These are phyloP conservation scores for Gaultheria prostrata DNA, from an alignment of 148 eudicot species.

Conservation along the genomic window DNA sequence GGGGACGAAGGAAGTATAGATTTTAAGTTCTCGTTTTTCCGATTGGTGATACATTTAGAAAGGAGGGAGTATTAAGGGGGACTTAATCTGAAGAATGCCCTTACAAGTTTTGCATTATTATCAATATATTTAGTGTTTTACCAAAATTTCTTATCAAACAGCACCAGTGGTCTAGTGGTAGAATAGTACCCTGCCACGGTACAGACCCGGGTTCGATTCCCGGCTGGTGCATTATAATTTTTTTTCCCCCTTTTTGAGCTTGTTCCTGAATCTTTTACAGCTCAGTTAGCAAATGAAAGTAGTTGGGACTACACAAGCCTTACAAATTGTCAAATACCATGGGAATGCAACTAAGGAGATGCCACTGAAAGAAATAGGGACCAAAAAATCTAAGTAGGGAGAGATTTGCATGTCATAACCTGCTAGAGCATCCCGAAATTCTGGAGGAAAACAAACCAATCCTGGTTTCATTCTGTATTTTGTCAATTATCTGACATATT, in stretches of 20 bases:
- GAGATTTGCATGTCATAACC: background rate
- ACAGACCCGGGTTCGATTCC: conserved; percentile 14
- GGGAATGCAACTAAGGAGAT: background rate
- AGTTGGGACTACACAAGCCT: no score
- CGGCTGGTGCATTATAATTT: background rate
- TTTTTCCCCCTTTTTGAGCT: no score
- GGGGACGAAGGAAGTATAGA: no score
- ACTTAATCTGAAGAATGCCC: no score
- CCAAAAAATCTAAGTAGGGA: background rate
- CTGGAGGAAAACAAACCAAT: background rate
- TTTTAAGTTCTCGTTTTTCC: no score
- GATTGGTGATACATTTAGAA: no score
- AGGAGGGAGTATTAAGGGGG: no score
- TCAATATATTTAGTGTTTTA: no score
- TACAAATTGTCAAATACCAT: background rate
- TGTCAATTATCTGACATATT: background rate
- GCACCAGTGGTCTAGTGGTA: conserved; percentile 16
- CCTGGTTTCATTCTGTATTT: background rate
- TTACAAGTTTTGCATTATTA: no score
- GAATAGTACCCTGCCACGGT: conserved; percentile 13
- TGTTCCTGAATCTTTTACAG: no score
- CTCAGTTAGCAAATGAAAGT: no score
- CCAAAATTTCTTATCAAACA: no score
- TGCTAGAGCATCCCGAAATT: background rate
- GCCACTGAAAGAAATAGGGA: background rate